Conservation (phyloP, 1,284 basidiomycete genomes). For the Sporisorium graminicola region DNA sequence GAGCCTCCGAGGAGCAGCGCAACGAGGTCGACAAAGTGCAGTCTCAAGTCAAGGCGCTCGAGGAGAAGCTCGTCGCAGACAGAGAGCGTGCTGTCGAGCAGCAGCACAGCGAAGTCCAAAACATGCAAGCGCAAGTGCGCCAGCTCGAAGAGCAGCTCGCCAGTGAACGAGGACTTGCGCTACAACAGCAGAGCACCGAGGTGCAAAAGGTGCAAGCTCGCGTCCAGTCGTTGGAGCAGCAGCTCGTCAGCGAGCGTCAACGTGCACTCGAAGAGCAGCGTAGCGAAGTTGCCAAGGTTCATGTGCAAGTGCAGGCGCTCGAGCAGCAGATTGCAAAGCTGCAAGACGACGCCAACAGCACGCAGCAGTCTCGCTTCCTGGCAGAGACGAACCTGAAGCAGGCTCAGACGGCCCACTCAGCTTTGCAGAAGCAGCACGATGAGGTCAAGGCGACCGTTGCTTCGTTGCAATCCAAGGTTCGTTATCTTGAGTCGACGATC, state of each 20-base stretch:
- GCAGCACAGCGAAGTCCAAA: slow-evolving; percentile 22
- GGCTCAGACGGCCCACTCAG: slow-evolving; percentile 23
- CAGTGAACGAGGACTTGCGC: slow-evolving; percentile 15
- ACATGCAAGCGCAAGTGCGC: slow-evolving; percentile 19
- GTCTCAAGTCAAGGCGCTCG: slow-evolving; percentile 12
- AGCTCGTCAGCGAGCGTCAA: slow-evolving; percentile 20
- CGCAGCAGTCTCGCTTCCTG: slow-evolving; percentile 19
- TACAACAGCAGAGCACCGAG: slow-evolving; percentile 21
- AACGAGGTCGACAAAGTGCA: slow-evolving; percentile 18
- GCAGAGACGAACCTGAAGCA: slow-evolving; percentile 33
- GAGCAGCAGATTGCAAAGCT: slow-evolving; percentile 19
- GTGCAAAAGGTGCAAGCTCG: slow-evolving; percentile 17
- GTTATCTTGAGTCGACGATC: slow-evolving; percentile 50
- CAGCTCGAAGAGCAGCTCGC: slow-evolving; percentile 29
- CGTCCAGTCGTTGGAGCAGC: slow-evolving; percentile 12
- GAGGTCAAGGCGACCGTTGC: slow-evolving; percentile 43
- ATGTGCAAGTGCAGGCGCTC: slow-evolving; percentile 16
- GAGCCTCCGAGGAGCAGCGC: slow-evolving; percentile 21
- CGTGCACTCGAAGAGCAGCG: slow-evolving; percentile 15
- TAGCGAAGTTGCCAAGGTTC: slow-evolving; percentile 19
- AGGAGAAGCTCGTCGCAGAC: slow-evolving; percentile 23
- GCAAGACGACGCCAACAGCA: slow-evolving; percentile 5
- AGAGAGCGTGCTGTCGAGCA: slow-evolving; percentile 19
- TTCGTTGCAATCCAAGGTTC: slow-evolving; percentile 47
- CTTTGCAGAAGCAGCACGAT: slow-evolving; percentile 44